Percentiles rank a stretch among this genome's conserved stretches.
These are phyloP conservation scores for Elaeagnus macrophylla DNA, from an alignment of 306 rosid species.

Conservation along the genomic window DNA sequence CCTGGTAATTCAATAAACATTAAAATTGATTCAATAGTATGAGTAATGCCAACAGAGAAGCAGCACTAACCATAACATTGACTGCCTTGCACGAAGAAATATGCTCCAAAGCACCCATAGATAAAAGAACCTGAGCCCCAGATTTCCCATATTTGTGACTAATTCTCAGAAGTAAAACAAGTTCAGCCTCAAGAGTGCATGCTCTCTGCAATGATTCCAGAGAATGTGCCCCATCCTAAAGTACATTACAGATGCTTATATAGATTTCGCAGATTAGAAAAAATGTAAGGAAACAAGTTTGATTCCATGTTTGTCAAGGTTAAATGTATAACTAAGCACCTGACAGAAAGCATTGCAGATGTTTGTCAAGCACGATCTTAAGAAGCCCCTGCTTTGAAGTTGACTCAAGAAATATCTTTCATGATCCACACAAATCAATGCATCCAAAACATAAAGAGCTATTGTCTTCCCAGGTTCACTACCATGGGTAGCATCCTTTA, in stretches of 20 bases:
- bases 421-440: constrained; percentile 79
- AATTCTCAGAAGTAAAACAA: constrained; percentile 66
- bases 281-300: neutral
- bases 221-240: constrained; percentile 70
- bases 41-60: constrained; percentile 1
- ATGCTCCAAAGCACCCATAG: constrained; percentile 81
- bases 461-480: constrained; percentile 93
- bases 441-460: constrained; percentile 76
- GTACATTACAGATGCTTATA: constrained; percentile 4
- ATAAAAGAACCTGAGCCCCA: constrained; percentile 80
- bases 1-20: constrained; percentile 40
- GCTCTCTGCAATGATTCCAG: constrained; percentile 77
- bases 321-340: constrained; percentile 35
- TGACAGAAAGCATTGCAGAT: constrained; percentile 69
- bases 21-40: constrained; percentile 8
- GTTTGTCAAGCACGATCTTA: constrained; percentile 70
- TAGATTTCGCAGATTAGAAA: neutral
- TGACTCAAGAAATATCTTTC: constrained; percentile 74
- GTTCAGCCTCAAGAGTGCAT: constrained; percentile 80
- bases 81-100: constrained; percentile 69
- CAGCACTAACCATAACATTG: constrained; percentile 44
- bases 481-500: constrained; percentile 87
- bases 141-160: constrained; percentile 86
- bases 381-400: constrained; percentile 89
- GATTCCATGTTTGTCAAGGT: too few species aligned